phyloP scores from a whole-genome alignment of 1,139 yeast species.

The Zygoascus sp. region DNA sequence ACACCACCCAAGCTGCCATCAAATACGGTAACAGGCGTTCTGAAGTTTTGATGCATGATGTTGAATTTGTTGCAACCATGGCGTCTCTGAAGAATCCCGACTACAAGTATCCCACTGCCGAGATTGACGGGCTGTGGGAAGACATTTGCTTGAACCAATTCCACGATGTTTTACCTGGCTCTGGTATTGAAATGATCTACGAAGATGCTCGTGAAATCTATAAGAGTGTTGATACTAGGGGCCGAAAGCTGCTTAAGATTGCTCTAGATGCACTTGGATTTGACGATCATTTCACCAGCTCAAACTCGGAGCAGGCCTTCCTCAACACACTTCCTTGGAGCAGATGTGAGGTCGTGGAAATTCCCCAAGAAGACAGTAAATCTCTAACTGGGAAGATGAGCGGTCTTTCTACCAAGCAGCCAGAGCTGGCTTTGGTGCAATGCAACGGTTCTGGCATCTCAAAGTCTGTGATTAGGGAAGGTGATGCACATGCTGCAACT shows the following conservation, averaged over 20 bases:
- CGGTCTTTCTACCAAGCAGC: background rate
- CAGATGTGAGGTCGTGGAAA: slow-evolving; percentile 50
- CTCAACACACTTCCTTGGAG: slow-evolving; percentile 69
- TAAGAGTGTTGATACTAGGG: slow-evolving; percentile 49
- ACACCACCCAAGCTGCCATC: slow-evolving; percentile 85
- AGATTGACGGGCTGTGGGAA: slow-evolving; percentile 76
- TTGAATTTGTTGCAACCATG: slow-evolving; percentile 76
- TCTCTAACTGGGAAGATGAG: slow-evolving; percentile 11
- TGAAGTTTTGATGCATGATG: slow-evolving; percentile 78
- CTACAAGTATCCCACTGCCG: slow-evolving; percentile 66
- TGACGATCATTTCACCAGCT: slow-evolving; percentile 18
- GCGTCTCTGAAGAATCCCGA: slow-evolving; percentile 51
- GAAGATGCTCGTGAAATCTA: slow-evolving; percentile 89
- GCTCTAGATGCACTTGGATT: slow-evolving; percentile 48
- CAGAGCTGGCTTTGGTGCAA: slow-evolving; percentile 15
- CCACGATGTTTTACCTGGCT: slow-evolving; percentile 95
- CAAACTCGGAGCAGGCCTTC: slow-evolving; percentile 27
- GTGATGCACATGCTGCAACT: slow-evolving; percentile 2
- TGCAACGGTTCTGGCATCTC: slow-evolving; percentile 20
- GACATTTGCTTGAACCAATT: slow-evolving; percentile 86
- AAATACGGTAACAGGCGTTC: slow-evolving; percentile 74
- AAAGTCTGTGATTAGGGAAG: slow-evolving; percentile 3
- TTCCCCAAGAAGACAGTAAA: slow-evolving; percentile 26
- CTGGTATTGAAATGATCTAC: slow-evolving; percentile 92
- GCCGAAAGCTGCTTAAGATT: slow-evolving; percentile 48